Evolutionary conservation across 2,329 filamentous ascomycete genomes (phyloP), one percentile per base, ranked within the genome.

Genomic region (Calonectria pseudoreteaudii): DNA sequence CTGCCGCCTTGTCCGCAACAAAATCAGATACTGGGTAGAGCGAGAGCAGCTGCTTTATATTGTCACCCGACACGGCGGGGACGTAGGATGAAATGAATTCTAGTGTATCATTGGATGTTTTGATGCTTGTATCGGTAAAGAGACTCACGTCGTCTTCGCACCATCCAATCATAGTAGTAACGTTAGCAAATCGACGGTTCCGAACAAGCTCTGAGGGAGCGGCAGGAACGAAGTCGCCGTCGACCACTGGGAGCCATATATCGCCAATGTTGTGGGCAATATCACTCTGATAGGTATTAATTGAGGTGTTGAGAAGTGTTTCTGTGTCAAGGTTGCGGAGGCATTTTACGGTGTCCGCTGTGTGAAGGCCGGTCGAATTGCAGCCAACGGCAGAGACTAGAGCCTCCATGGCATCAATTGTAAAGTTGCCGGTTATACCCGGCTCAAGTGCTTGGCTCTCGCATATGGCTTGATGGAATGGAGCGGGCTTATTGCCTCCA

Each of bases 121-220:
- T 62, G 9, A 62, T 62, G 16, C 16, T 41, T 11, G 56, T 41
- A 30, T 62, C 56, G 8, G 56, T 62, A 20, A 62, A 62, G 16
- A 41, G 41, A 4, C 14, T 30, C n/a, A 62, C 34, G 6, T 62
- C 56, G 6, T 62, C 34, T 18, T 62, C 56, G 36, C 56, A 62
- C 56, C 56, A 62, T 9, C 56, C 56, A 62, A 62, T 62, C 56
- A 62, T 62, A 6, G 56, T 62, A 6, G 56, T 62, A 11, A 62
- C 34, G 10, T 62, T 62, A 23, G 56, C 56, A 36, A 62, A 62
- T 20, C 13, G 34, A 23, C 26, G 36, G 20, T 28, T 62, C 26
- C 11, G n/a, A 41, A 62, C 38, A 20, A 62, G 56, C 3, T 18
- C 23, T 28, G 56, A 62, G 1, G 56, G 56, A 3, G 56, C 56